A percentile compares a stretch with the other conserved stretches of the same genome.
These are phyloP conservation scores for Venturia asperata DNA, from an alignment of 2,329 filamentous ascomycete genomes.

Conservation along the genomic window DNA sequence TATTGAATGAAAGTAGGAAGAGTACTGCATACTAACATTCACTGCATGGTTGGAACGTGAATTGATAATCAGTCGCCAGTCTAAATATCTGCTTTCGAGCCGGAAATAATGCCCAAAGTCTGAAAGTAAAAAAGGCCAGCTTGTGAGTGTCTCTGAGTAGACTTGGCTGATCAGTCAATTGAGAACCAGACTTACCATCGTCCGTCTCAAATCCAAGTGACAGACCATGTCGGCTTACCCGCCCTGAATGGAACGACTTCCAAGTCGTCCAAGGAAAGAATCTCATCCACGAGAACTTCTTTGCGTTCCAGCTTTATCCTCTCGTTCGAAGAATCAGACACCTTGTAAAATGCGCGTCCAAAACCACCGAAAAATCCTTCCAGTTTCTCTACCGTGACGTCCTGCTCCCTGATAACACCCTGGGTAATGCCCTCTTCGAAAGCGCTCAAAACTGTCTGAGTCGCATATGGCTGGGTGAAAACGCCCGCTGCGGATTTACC, in stretches of 20 bases:
- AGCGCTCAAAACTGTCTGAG: constrained; percentile 58
- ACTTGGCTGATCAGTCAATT: too few species aligned
- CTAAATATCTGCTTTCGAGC: too few species aligned
- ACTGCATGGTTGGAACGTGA: too few species aligned
- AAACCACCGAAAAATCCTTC: constrained; percentile 52
- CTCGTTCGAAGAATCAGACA: constrained; percentile 39
- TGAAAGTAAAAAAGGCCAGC: too few species aligned
- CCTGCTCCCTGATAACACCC: constrained; percentile 46
- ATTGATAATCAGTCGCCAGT: too few species aligned
- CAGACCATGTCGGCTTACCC: constrained; percentile 54
- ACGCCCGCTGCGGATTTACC: constrained; percentile 61
- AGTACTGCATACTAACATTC: too few species aligned
- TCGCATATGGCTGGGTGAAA: constrained; percentile 68
- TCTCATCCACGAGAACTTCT: constrained; percentile 48
- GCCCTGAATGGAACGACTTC: constrained; percentile 61
- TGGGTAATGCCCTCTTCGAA: constrained; percentile 55
- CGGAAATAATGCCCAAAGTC: too few species aligned
- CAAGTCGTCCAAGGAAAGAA: constrained; percentile 45
- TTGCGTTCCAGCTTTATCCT: constrained; percentile 52
- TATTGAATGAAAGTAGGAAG: too few species aligned
- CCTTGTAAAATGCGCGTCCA: constrained; percentile 52
- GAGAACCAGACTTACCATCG: not conserved
- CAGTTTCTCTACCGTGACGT: constrained; percentile 48
- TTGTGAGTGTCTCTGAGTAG: too few species aligned
- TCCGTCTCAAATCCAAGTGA: constrained; percentile 24